Conservation (phyloP, 768 basidiomycete genomes). For the Hortiboletus flavorubellus region DNA sequence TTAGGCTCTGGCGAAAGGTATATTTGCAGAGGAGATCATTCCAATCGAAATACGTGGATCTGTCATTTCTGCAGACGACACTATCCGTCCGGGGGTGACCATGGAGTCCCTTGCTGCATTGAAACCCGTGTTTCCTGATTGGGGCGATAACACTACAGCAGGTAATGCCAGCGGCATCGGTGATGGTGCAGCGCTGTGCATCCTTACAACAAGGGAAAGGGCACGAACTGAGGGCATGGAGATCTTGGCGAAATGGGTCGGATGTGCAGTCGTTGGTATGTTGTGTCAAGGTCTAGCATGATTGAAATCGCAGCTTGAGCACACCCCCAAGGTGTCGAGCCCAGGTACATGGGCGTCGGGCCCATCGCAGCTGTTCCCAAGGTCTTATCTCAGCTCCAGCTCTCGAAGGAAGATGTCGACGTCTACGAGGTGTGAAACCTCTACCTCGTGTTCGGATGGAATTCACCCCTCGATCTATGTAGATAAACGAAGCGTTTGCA, state of each 20-base stretch:
- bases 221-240: slow-evolving; percentile 76
- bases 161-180: slow-evolving; percentile 89
- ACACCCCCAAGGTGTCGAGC: slow-evolving; percentile 57
- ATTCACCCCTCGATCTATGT: background rate
- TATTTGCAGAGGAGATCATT: slow-evolving; percentile 86
- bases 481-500: slow-evolving; percentile 92
- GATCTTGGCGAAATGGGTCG: slow-evolving; percentile 81
- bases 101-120: slow-evolving; percentile 69
- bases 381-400: slow-evolving; percentile 54
- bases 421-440: slow-evolving; percentile 60
- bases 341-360: slow-evolving; percentile 74
- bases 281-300: background rate
- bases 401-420: slow-evolving; percentile 71
- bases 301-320: slow-evolving; percentile 4
- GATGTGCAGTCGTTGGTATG: slow-evolving; percentile 72
- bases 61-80: slow-evolving; percentile 74
- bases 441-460: background rate
- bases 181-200: slow-evolving; percentile 85
- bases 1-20: slow-evolving; percentile 63
- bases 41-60: slow-evolving; percentile 74
- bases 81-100: slow-evolving; percentile 82
- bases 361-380: slow-evolving; percentile 73
- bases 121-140: slow-evolving; percentile 85
- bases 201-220: slow-evolving; percentile 75
- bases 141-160: slow-evolving; percentile 69